Base-by-base conservation (phyloP, 208 protist species). In the Naegleria fowleri region DNA sequence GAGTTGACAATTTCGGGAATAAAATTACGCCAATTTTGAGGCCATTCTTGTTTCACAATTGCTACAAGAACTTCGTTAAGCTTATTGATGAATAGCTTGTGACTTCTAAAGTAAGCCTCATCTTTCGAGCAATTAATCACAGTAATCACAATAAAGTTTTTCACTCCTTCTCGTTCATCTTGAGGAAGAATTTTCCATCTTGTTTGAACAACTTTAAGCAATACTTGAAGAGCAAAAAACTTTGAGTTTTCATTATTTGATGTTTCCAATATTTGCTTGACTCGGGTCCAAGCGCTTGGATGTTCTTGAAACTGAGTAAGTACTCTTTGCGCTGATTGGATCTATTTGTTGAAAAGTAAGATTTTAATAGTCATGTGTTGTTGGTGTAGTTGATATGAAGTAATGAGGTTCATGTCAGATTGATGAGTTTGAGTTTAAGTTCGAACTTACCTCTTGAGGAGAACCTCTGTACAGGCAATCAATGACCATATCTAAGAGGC, bases 41-140 rank as follows among this genome's bases (percentile, higher is more conserved):
- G 98, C 98, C 98, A 99, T 92, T 99, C 98, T 43, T 99, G 95
- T 94, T 99, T 99, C 7, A 99, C 93, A 86, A 99, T 99, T 83
- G 93, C 94, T 1, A 98, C 96, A 13, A 98, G 93, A 29, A 95
- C 95, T 92, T 93, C 95, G 92, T 98, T 97, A 91, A 97, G 94
- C 90, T 98, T 98, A 5, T 96, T 97, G 33, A 98, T 92, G 36
- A 98, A 92, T n/a, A 95, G 92, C 75, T 94, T 75, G 5, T 90
- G 29, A 22, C 19, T 4, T 90, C 55, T 39, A 19, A 83, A 83
- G 36, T 48, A 22, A 11, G 38, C 2, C 15, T 75, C 52, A 36
- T 90, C 87, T 36, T 40, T 51, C 6, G 52, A 90, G 13, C 13
- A 51, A 19, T 90, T 39, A 15, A 90, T 79, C 9, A 90, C 38